These are phyloP conservation scores for Lotus japonicus DNA, from an alignment of 306 rosid species.

Conservation along the genomic window DNA sequence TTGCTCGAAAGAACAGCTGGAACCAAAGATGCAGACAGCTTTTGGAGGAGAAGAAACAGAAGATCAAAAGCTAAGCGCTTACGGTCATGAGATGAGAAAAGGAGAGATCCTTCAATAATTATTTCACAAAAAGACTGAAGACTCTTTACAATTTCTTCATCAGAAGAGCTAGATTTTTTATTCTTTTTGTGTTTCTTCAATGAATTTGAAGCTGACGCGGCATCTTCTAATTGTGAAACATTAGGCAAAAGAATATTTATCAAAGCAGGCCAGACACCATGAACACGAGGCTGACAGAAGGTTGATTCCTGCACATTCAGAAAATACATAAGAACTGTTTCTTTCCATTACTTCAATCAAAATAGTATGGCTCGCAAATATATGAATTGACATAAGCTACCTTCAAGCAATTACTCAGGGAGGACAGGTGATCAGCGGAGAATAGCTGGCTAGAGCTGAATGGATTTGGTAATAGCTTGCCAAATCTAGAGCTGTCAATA, in stretches of 20 bases:
- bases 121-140: slow-evolving; percentile 64
- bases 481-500: slow-evolving; percentile 42
- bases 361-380: not conserved
- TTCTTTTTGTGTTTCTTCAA: slow-evolving; percentile 78
- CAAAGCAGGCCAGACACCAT: slow-evolving; percentile 81
- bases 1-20: slow-evolving; percentile 65
- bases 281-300: slow-evolving; percentile 93
- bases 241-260: slow-evolving; percentile 63
- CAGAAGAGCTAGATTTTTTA: slow-evolving; percentile 72
- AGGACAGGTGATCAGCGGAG: slow-evolving; percentile 56
- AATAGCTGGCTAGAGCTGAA: slow-evolving; percentile 59
- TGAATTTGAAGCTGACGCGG: slow-evolving; percentile 54
- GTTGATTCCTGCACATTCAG: slow-evolving; percentile 76
- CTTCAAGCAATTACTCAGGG: slow-evolving; percentile 73
- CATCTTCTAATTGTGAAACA: slow-evolving; percentile 64
- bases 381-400: slow-evolving; percentile 28
- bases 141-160: slow-evolving; percentile 63
- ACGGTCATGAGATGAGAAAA: slow-evolving; percentile 95
- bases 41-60: slow-evolving; percentile 66
- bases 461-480: slow-evolving; percentile 65
- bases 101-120: slow-evolving; percentile 85
- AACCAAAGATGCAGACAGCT: slow-evolving; percentile 70
- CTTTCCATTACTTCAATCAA: not conserved
- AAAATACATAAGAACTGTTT: slow-evolving; percentile 1
- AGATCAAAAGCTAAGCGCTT: slow-evolving; percentile 80